Evolutionary conservation across 2,329 filamentous ascomycete genomes (phyloP), one percentile per base, ranked within the genome.

Genomic region (Mycosphaerella arachidis): DNA sequence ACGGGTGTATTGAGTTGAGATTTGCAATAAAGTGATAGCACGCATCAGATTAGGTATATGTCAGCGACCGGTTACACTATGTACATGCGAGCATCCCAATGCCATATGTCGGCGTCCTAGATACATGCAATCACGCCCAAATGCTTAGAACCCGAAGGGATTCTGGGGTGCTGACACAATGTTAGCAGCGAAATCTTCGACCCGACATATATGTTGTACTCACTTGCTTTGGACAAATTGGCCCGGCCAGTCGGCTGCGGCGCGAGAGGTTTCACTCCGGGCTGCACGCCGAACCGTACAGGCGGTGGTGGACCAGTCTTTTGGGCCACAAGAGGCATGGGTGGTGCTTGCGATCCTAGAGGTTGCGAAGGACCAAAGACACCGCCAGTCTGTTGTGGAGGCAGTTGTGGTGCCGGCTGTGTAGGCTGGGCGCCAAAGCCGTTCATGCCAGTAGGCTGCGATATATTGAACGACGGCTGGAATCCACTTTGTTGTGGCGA

Each of bases 141-240:
- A 29, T 33, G 48, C 53, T 63, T 64, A 88, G 68, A 89, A 89
- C 45, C 86, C 86, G 73, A 89, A 89, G 1, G 86, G 86, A 72
- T 89, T 89, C 69, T 86, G 81, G 54, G 86, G 85, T 60, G 86
- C 86, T 89, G 67, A 18, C 40, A 53, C 18, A 57, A 48, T 13
- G 56, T 33, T 24, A 24, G 50, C 29, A 5, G 35, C 48, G 20
- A 24, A 46, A 54, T 66, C 54, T 16, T 29, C 24, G 50, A 33
- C 37, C 50, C 59, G 46, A 58, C 30, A 31, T 18, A 50, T 53
- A 12, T 20, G 29, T 20, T 52, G 60, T 50, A 92, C 93, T 89
- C 87, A 97, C 93, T 99, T 71, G 94, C 94, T 85, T 95, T 90
- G 55, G 90, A 83, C 67, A 99, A 82, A 74, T 97, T 97, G 58